Conservation (phyloP, 495 filamentous ascomycete species). For the Penicillium flavigenum region DNA sequence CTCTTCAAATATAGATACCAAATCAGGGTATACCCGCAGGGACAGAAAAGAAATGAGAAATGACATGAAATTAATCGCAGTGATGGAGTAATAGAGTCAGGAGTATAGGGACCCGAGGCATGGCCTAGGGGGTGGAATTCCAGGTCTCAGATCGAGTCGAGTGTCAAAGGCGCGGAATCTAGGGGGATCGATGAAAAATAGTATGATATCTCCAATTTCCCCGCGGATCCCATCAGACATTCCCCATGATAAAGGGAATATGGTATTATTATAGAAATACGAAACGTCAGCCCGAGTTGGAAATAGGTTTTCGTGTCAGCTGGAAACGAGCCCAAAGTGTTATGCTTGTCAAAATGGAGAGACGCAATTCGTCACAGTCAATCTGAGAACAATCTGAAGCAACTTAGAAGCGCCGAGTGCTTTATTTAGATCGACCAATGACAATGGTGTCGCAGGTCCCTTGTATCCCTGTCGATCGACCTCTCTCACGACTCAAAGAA, state of each 20-base stretch:
- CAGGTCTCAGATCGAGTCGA: slow-evolving; percentile 19
- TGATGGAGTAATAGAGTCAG: slow-evolving; percentile 14
- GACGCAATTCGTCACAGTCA: slow-evolving; percentile 26
- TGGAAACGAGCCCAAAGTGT: slow-evolving; percentile 16
- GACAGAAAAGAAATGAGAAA: slow-evolving; percentile 8
- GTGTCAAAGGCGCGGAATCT: slow-evolving; percentile 23
- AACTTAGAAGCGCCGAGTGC: slow-evolving; percentile 33
- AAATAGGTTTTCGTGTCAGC: slow-evolving; percentile 22
- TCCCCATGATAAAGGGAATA: slow-evolving; percentile 15
- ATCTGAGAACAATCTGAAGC: slow-evolving; percentile 25
- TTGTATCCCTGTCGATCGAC: slow-evolving; percentile 24
- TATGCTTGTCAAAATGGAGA: slow-evolving; percentile 16
- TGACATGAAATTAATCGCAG: slow-evolving; percentile 19
- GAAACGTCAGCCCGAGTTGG: slow-evolving; percentile 19
- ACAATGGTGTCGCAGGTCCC: slow-evolving; percentile 16
- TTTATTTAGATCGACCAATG: slow-evolving; percentile 29
- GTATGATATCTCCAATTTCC: slow-evolving; percentile 29
- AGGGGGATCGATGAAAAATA: slow-evolving; percentile 16
- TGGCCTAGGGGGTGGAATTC: slow-evolving; percentile 27
- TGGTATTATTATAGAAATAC: slow-evolving; percentile 14
- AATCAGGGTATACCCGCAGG: slow-evolving; percentile 24
- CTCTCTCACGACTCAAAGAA: background rate
- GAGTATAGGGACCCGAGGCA: slow-evolving; percentile 22
- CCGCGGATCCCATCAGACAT: slow-evolving; percentile 21
- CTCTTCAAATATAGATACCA: slow-evolving; percentile 13